Base-by-base conservation (phyloP, 2,329 filamentous ascomycete genomes). In the Arthrobotrys entomopaga region DNA sequence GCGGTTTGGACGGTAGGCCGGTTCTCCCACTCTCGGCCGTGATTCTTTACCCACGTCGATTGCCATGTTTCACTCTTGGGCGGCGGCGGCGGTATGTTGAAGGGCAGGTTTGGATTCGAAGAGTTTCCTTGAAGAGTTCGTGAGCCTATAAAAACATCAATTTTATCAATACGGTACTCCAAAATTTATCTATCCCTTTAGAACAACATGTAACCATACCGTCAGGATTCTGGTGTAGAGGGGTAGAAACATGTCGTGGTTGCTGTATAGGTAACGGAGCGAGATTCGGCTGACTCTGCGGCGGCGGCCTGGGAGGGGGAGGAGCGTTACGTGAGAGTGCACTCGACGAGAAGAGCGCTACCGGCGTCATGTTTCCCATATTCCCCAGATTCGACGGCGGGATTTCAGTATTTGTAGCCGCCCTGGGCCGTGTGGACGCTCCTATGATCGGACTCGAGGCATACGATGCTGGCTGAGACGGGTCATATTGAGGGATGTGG, bases 41-140 rank as follows among this genome's bases (percentile, higher is more conserved):
- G 65, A 5, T 65, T 56, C 48, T 75, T 75, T 15, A 58, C 65
- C 71, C 71, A 75, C 38, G 71, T 75, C 26, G 71, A 75, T 49
- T 75, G 71, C 71, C 71, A 75, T 42, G 71, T 75, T 20, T 75
- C 71, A 26, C 60, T 75, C 52, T 75, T 74, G 19, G 71, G 71
- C 19, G 65, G 71, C 34, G 71, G 71, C 26, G 71, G 71, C 48
- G 70, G 71, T 53, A 75, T 75, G 40, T 38, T 20, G 49, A 67
- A 70, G n/a, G 64, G 64, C 16, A 70, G 42, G 38, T 65, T 69
- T 26, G 71, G 71, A 57, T 75, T 69, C 19, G 71, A 75, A 20
- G 43, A 38, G 54, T 69, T 69, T 20, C 58, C 52, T 58, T 66
- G 71, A 46, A 66, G 64, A 24, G 71, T 58, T 43, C 70, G 63